Evolutionary conservation across 345 rosid genomes (phyloP).

Genomic region (thale cress (Arabidopsis thaliana)): DNA sequence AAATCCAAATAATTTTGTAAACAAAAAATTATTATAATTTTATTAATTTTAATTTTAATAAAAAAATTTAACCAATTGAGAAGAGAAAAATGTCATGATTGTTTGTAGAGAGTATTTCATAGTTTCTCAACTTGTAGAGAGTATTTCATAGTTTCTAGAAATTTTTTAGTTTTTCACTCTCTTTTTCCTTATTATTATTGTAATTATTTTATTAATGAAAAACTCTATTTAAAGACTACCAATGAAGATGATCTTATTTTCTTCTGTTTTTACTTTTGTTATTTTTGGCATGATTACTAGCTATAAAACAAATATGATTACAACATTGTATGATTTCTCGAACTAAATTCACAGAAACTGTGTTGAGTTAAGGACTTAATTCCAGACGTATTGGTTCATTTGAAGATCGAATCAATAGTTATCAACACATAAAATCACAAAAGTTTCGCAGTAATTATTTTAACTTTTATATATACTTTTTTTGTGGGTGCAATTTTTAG

Average conservation of each 20-base stretch:
- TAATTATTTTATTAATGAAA: no score
- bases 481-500: not conserved
- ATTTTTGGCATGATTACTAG: not conserved
- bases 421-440: not conserved
- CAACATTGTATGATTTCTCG: not conserved
- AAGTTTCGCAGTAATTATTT: not conserved
- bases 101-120: no score
- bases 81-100: no score
- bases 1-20: no score
- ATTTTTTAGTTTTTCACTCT: no score
- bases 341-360: not conserved
- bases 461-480: not conserved
- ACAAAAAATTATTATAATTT: no score
- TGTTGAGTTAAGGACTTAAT: not conserved
- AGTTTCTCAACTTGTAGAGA: no score
- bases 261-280: not conserved
- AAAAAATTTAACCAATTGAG: no score
- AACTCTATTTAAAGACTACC: no score
- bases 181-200: no score
- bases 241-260: not conserved
- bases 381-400: not conserved
- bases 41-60: no score
- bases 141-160: no score
- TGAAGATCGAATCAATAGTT: not conserved
- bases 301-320: not conserved